These are phyloP conservation scores for Trichoderma aggressivum DNA, from an alignment of 2,329 filamentous ascomycete species.

Conservation along the genomic window DNA sequence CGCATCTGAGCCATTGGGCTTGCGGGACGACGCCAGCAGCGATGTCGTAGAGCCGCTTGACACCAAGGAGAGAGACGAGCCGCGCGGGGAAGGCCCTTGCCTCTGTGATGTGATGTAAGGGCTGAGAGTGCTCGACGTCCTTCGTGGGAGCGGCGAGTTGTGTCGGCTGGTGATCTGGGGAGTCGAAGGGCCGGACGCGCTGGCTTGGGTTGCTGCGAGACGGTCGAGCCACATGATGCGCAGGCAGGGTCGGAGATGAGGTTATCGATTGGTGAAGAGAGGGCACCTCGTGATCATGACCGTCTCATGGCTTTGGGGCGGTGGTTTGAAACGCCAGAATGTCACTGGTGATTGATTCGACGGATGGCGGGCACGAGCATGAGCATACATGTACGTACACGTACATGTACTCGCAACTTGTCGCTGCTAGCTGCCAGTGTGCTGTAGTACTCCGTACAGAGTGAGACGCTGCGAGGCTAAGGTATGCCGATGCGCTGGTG, in stretches of 20 bases:
- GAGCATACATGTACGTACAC: background rate
- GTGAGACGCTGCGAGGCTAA: background rate
- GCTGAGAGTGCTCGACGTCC: constrained; percentile 65
- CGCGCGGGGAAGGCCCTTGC: constrained; percentile 64
- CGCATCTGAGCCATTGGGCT: constrained; percentile 64
- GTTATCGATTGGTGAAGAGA: constrained; percentile 1
- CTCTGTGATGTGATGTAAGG: constrained; percentile 67
- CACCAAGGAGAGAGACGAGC: constrained; percentile 74
- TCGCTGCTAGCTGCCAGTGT: background rate
- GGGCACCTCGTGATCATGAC: background rate
- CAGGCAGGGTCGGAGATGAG: constrained; percentile 3
- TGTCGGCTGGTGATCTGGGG: constrained; percentile 63
- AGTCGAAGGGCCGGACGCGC: constrained; percentile 54
- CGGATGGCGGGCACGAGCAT: background rate
- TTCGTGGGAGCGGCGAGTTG: constrained; percentile 67
- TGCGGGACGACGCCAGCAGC: constrained; percentile 61
- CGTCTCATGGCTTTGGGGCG: background rate
- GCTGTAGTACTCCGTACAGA: background rate
- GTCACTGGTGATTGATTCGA: background rate
- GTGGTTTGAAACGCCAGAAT: background rate
- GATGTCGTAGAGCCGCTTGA: constrained; percentile 76
- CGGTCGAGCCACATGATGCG: constrained; percentile 84
- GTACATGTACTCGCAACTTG: background rate
- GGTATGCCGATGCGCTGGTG: background rate
- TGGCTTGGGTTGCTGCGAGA: constrained; percentile 65